Evolutionary conservation across 495 filamentous ascomycete genomes (phyloP).

Genomic region (Massariosphaeria phaeospora): DNA sequence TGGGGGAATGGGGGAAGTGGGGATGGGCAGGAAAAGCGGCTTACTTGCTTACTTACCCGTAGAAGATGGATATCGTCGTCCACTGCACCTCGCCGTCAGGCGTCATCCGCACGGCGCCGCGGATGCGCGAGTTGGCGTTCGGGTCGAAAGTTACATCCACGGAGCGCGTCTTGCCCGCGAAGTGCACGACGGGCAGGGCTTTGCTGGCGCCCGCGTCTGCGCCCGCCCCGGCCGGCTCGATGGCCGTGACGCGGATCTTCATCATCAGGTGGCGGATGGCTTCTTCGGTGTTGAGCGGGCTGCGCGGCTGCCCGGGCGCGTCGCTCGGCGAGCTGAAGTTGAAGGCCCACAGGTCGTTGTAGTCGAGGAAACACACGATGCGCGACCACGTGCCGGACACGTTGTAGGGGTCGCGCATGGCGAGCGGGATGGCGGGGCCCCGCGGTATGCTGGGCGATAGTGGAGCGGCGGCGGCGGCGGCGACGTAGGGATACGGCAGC

Average conservation of each 20-base stretch:
- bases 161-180: constrained; percentile 51
- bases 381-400: constrained; percentile 57
- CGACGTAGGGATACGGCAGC: neutral
- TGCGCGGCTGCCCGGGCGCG: constrained; percentile 44
- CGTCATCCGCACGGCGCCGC: constrained; percentile 52
- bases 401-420: constrained; percentile 55
- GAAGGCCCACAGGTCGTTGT: constrained; percentile 57
- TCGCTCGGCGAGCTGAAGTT: constrained; percentile 45
- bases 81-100: constrained; percentile 61
- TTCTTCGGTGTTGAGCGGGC: constrained; percentile 50
- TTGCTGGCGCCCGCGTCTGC: constrained; percentile 51
- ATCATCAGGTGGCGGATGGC: constrained; percentile 61
- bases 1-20: too few relatives aligned
- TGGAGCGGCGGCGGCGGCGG: too few relatives aligned
- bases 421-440: constrained; percentile 41
- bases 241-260: constrained; percentile 50
- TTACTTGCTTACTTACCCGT: constrained; percentile 36
- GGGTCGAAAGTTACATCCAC: constrained; percentile 55
- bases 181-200: constrained; percentile 54
- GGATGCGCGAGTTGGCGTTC: constrained; percentile 53
- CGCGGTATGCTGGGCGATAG: constrained; percentile 9
- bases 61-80: constrained; percentile 59
- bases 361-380: constrained; percentile 55
- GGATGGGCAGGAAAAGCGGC: too few relatives aligned
- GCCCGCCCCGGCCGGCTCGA: constrained; percentile 48